A percentile compares a stretch with the other conserved stretches of the same genome.
Conservation (phyloP, 257 asterid species). For the Nicotiana tomentosiformis region DNA sequence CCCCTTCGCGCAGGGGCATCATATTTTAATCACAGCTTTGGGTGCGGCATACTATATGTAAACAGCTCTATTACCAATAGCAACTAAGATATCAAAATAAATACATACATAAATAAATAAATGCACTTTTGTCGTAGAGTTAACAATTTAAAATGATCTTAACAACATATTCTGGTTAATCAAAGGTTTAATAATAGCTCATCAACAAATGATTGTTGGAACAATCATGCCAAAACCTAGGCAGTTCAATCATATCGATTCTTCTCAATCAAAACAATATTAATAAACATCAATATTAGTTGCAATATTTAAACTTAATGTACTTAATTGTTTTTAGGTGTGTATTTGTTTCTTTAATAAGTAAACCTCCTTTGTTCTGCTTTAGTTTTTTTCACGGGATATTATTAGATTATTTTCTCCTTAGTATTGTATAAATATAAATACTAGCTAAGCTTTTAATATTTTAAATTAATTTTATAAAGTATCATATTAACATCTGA, state of each 20-base stretch:
- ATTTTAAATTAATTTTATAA: neutral
- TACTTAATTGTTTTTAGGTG: neutral
- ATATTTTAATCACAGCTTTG: neutral
- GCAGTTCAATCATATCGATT: slow-evolving; percentile 19
- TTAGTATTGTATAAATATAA: neutral
- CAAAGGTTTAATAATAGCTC: slow-evolving; percentile 1
- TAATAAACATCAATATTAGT: neutral
- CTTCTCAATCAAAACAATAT: neutral
- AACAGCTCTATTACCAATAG: slow-evolving; percentile 1
- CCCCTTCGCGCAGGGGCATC: neutral
- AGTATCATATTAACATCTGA: neutral
- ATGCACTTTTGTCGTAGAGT: slow-evolving; percentile 13
- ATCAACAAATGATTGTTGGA: slow-evolving; percentile 21
- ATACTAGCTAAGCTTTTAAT: neutral
- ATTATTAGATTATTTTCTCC: neutral
- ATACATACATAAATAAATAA: slow-evolving; percentile 9
- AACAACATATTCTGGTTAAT: slow-evolving; percentile 10
- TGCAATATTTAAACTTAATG: neutral
- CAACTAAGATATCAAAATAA: slow-evolving; percentile 12
- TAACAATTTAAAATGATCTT: slow-evolving; percentile 8
- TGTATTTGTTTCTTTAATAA: neutral
- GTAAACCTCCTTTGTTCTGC: neutral
- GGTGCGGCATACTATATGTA: neutral
- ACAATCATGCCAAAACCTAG: slow-evolving; percentile 13
- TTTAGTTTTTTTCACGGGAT: too few relatives aligned